Evolutionary conservation across 2,329 filamentous ascomycete species (phyloP).

Genomic region (Microdochium trichocladiopsis): DNA sequence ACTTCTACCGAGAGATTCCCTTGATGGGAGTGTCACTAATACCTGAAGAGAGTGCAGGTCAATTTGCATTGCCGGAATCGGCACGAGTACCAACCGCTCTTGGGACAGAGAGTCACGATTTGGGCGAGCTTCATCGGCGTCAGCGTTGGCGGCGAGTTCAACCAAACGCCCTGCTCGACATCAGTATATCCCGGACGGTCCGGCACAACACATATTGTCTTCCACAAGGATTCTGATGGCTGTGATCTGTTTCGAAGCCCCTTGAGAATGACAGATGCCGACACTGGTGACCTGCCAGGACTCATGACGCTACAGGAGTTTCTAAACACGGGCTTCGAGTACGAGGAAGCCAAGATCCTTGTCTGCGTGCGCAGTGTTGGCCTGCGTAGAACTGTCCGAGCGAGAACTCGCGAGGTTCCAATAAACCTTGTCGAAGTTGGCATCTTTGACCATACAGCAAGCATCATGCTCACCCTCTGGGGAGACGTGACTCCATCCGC

Average conservation of each 20-base stretch:
- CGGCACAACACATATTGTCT: conserved; percentile 42
- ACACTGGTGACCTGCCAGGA: conserved; percentile 24
- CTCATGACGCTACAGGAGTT: conserved; percentile 52
- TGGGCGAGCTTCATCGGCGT: conserved; percentile 51
- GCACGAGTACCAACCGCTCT: conserved; percentile 29
- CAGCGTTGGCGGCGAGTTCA: conserved; percentile 24
- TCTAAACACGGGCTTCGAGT: conserved; percentile 44
- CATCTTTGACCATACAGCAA: conserved; percentile 51
- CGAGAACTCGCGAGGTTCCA: conserved; percentile 36
- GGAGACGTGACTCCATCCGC: conserved; percentile 37
- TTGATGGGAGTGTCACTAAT: too few species aligned
- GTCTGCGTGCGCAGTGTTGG: conserved; percentile 53
- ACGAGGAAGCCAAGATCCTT: conserved; percentile 41
- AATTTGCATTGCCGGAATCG: conserved; percentile 41
- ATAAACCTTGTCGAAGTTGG: conserved; percentile 39
- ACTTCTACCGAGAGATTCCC: not conserved
- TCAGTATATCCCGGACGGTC: conserved; percentile 51
- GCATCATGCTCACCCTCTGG: conserved; percentile 47
- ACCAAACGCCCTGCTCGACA: conserved; percentile 30
- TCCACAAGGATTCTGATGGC: conserved; percentile 40
- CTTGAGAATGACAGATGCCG: conserved; percentile 28
- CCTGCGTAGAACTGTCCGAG: conserved; percentile 36
- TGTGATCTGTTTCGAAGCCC: conserved; percentile 34
- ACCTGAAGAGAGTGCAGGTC: too few species aligned
- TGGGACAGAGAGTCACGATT: conserved; percentile 48